Evolutionary conservation across 768 basidiomycete genomes (phyloP).

Genomic region (Mycena capillaripes): DNA sequence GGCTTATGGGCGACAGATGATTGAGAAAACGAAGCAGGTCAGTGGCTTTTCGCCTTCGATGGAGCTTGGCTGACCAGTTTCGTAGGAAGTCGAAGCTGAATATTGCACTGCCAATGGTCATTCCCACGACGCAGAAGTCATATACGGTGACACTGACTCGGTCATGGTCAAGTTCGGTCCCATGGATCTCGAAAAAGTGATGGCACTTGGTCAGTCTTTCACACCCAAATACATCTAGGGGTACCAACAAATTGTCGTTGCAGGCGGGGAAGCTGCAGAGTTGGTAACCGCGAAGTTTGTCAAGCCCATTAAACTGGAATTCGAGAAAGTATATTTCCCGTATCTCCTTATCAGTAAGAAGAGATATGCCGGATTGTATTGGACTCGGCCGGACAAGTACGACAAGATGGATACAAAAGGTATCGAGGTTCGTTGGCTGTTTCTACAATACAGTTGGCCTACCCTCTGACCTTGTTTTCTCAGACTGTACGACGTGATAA

Average conservation of each 20-base stretch:
- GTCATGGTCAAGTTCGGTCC: slow-evolving; percentile 99
- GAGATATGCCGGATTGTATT: slow-evolving; percentile 97
- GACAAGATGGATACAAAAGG: slow-evolving; percentile 99
- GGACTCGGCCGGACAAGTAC: slow-evolving; percentile 95
- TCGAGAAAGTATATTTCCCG: slow-evolving; percentile 99
- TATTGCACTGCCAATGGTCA: slow-evolving; percentile 90
- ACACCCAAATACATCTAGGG: not conserved
- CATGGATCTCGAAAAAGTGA: slow-evolving; percentile 86
- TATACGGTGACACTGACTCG: slow-evolving; percentile 99
- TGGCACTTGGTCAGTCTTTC: slow-evolving; percentile 81
- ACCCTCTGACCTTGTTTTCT: not conserved
- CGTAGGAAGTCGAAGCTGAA: slow-evolving; percentile 89
- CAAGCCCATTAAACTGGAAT: slow-evolving; percentile 98
- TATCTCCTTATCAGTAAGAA: slow-evolving; percentile 99
- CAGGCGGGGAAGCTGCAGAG: slow-evolving; percentile 93
- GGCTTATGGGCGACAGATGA: slow-evolving; percentile 98
- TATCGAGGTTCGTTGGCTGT: slow-evolving; percentile 80
- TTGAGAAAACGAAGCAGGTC: slow-evolving; percentile 94
- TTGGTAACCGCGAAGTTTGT: slow-evolving; percentile 93
- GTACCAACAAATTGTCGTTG: slow-evolving; percentile 5
- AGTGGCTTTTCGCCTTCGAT: slow-evolving; percentile 34
- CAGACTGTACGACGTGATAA: slow-evolving; percentile 99
- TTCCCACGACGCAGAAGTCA: slow-evolving; percentile 90
- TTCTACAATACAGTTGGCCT: not conserved
- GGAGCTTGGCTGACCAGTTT: not conserved